Evolutionary conservation across 306 rosid species (phyloP).

Genomic region (Rosa chinensis): DNA sequence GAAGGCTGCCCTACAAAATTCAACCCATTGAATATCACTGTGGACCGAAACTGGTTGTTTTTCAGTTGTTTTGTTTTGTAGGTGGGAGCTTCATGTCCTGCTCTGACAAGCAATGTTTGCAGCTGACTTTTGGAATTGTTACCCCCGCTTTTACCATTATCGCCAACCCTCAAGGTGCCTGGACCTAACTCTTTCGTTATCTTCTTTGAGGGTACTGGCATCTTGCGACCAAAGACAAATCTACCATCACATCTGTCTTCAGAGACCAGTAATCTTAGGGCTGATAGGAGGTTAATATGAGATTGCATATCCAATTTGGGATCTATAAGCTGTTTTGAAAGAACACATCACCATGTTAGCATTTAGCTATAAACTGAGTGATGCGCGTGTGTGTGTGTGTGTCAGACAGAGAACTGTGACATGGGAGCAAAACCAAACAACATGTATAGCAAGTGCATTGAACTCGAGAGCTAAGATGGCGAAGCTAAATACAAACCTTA

Average conservation of each 20-base stretch:
- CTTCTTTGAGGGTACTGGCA: slow-evolving; percentile 46
- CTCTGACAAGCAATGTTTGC: slow-evolving; percentile 72
- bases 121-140: slow-evolving; percentile 64
- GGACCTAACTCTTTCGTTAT: slow-evolving; percentile 24
- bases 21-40: slow-evolving; percentile 83
- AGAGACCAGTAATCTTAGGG: slow-evolving; percentile 77
- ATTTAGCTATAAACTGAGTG: background rate
- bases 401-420: background rate
- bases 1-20: slow-evolving; percentile 70
- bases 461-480: slow-evolving; percentile 11
- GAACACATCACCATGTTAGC: slow-evolving; percentile 11
- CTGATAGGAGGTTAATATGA: slow-evolving; percentile 61
- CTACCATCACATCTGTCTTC: slow-evolving; percentile 82
- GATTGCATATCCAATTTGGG: slow-evolving; percentile 62
- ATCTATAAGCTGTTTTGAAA: slow-evolving; percentile 69
- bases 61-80: slow-evolving; percentile 72
- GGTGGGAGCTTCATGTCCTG: slow-evolving; percentile 74
- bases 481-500: slow-evolving; percentile 50
- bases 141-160: slow-evolving; percentile 33
- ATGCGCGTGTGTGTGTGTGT: background rate
- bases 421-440: background rate
- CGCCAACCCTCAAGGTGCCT: slow-evolving; percentile 23
- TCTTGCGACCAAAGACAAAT: slow-evolving; percentile 68
- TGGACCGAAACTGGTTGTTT: slow-evolving; percentile 72
- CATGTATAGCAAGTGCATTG: slow-evolving; percentile 4